Evolutionary conservation across 257 asterid species (phyloP), one percentile per base, ranked within the genome.

Genomic region (Ilex aquifolium): DNA sequence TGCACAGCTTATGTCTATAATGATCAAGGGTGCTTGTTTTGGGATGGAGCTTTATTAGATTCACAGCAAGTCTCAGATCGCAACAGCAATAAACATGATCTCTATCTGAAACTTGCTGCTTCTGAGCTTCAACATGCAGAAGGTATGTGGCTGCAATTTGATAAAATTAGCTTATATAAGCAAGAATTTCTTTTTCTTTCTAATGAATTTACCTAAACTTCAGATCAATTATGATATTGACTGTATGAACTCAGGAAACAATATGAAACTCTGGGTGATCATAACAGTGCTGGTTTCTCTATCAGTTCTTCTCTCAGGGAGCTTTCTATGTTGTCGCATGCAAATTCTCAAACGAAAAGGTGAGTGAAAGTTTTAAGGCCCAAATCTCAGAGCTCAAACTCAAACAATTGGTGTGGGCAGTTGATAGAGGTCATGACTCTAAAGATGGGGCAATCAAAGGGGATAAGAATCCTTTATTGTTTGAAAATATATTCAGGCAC

Each of bases 41-140:
- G 85, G 85, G 67, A 63, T 14, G 85, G 73, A n/a, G 67, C 31
- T 65, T 68, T 80, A 7, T 57, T 70, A 55, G 31, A 71, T 63
- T 11, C 29, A 29, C 21, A 51, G 3, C 44, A 39, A 50, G n/a
- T 10, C 32, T 67, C 72, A 0, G 40, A 16, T 48, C 21, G 27
- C 31, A 13, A 42, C 27, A 12, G 11, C 13, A 30, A 16, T 32
- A 31, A 10, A 31, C 63, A 49, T 16, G 31, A 14, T 64, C 40
- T 73, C 40, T 62, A 73, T 60, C 55, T 79, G 29, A 76, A 61
- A 76, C 60, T 76, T 53, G 67, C 79, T 12, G 4, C 2, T 21
- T 71, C 74, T 56, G 80, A 79, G 44, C 76, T 72, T 67, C 71
- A 2, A 31, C 36, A 69, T n/a, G 60, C 54, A 54, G 48, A 69